Conservation (phyloP, 208 protist genomes). For the Trypanosomatidae sp. region DNA sequence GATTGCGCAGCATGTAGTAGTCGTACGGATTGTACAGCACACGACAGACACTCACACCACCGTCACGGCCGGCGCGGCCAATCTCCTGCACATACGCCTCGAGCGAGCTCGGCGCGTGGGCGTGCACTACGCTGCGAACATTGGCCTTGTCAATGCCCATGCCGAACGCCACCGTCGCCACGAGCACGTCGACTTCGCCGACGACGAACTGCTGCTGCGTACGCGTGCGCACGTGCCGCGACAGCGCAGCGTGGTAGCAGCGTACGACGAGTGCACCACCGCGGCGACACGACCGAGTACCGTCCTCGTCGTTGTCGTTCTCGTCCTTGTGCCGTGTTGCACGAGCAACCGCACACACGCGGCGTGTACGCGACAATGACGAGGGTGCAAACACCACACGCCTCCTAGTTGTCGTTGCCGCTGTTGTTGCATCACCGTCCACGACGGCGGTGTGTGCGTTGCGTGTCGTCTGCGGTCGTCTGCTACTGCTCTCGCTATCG, state of each 20-base stretch:
- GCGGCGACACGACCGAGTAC: too few relatives aligned
- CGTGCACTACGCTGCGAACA: constrained; percentile 96
- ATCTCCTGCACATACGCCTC: constrained; percentile 97
- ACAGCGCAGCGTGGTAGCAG: constrained; percentile 71
- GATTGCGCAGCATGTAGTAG: constrained; percentile 89
- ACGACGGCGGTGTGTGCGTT: too few relatives aligned
- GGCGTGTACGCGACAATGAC: too few relatives aligned
- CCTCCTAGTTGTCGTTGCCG: too few relatives aligned
- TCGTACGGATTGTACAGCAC: constrained; percentile 88
- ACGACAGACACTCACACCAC: constrained; percentile 46
- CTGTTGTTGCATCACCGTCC: too few relatives aligned
- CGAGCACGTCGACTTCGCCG: constrained; percentile 83
- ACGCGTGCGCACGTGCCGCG: constrained; percentile 15
- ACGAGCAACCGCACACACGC: too few relatives aligned
- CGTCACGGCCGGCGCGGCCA: constrained; percentile 93
- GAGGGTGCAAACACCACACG: too few relatives aligned
- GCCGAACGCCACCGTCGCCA: constrained; percentile 96
- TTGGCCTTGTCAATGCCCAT: constrained; percentile 98
- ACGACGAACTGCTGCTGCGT: constrained; percentile 84
- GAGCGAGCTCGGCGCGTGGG: constrained; percentile 88
- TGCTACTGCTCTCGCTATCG: too few relatives aligned
- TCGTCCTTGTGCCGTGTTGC: too few relatives aligned
- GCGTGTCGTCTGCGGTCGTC: too few relatives aligned
- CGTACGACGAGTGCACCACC: constrained; percentile 18
- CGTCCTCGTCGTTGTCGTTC: too few relatives aligned